These are phyloP conservation scores for Pseudocercospora ulei DNA, from an alignment of 2,329 filamentous ascomycete species.

Conservation along the genomic window DNA sequence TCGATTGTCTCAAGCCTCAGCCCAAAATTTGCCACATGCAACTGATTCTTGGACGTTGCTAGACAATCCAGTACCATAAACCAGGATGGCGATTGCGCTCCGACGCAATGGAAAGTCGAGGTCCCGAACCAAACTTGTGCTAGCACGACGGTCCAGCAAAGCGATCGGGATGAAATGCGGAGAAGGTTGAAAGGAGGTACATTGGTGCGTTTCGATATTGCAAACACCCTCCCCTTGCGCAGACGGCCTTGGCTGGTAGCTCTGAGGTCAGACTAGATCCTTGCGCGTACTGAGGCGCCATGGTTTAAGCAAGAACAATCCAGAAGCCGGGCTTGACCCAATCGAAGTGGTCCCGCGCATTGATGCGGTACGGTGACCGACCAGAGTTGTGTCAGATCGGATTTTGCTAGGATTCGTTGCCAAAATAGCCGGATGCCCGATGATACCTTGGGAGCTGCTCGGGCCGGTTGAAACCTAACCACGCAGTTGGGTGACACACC, in stretches of 20 bases:
- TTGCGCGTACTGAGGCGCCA: neutral
- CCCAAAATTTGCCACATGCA: constrained; percentile 7
- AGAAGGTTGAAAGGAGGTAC: constrained; percentile 8
- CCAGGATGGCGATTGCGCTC: constrained; percentile 1
- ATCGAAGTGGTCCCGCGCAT: neutral
- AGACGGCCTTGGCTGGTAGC: constrained; percentile 2
- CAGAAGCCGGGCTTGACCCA: constrained; percentile 5
- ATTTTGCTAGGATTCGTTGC: constrained; percentile 3
- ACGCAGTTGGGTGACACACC: constrained; percentile 3
- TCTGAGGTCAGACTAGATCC: constrained; percentile 3
- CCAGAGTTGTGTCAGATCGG: constrained; percentile 5
- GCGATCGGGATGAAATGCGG: constrained; percentile 5
- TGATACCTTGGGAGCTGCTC: constrained; percentile 7
- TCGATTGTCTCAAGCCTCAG: constrained; percentile 4
- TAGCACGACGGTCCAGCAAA: neutral
- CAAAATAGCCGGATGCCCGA: constrained; percentile 5
- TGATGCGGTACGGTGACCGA: constrained; percentile 3
- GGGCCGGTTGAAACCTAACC: constrained; percentile 10
- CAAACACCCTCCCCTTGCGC: neutral
- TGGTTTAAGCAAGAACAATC: constrained; percentile 1
- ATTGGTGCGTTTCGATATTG: constrained; percentile 2
- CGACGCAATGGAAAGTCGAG: constrained; percentile 1
- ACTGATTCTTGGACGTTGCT: neutral
- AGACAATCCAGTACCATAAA: constrained; percentile 2
- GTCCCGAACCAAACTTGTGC: constrained; percentile 4